These are phyloP conservation scores for Venturia aucupariae DNA, from an alignment of 2,329 filamentous ascomycete genomes.

Conservation along the genomic window DNA sequence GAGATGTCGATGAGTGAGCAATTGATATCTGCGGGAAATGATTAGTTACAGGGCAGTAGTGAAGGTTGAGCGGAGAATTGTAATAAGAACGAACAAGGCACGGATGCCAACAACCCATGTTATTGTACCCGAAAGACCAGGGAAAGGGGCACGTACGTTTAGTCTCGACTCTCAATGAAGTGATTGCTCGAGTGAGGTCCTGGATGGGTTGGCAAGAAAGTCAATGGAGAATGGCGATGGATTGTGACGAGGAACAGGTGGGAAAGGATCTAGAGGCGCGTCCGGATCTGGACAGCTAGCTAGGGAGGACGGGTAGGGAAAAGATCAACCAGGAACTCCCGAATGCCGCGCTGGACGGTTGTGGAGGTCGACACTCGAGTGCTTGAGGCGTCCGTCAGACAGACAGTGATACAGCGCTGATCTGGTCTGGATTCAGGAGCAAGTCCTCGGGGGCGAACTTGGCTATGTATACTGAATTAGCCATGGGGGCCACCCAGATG, in stretches of 20 bases:
- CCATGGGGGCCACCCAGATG: background rate
- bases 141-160: background rate
- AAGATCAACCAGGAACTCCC: conserved; percentile 8
- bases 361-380: background rate
- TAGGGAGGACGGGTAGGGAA: conserved; percentile 6
- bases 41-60: conserved; percentile 1
- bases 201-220: background rate
- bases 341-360: background rate
- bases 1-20: background rate
- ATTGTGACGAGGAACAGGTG: background rate
- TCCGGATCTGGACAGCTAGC: conserved; percentile 7
- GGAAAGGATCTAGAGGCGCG: conserved; percentile 1
- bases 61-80: background rate
- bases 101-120: background rate
- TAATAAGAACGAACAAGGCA: background rate
- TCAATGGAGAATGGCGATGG: background rate
- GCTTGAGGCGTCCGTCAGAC: background rate
- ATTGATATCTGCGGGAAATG: background rate
- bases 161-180: background rate
- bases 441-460: conserved; percentile 3
- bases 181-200: background rate
- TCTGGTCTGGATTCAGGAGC: conserved; percentile 4
- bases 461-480: conserved; percentile 2
- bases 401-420: background rate
- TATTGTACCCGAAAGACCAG: conserved; percentile 7